These are phyloP conservation scores for Solanum corneliomulleri DNA, from an alignment of 257 asterid species.

Conservation along the genomic window DNA sequence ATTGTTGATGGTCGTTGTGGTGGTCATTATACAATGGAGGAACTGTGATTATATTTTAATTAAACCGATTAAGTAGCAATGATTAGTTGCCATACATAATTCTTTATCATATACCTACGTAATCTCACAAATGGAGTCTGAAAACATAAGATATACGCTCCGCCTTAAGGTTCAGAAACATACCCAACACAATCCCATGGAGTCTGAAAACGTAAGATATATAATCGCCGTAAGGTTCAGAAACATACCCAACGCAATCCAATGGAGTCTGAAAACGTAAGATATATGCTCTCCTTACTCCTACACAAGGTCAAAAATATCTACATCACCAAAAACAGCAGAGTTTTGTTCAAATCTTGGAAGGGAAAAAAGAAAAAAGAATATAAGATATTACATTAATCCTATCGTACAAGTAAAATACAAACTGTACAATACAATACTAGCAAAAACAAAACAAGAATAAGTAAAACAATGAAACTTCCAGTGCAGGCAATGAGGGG, in stretches of 20 bases:
- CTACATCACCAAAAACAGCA: neutral
- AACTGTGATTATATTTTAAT: neutral
- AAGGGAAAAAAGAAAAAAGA: neutral
- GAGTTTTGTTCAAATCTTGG: neutral
- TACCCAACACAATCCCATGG: too few relatives aligned
- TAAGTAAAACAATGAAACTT: neutral
- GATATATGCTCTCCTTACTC: neutral
- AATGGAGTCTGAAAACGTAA: neutral
- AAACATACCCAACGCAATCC: too few relatives aligned
- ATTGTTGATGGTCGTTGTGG: neutral
- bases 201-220: neutral
- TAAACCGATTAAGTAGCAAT: neutral
- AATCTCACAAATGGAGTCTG: too few relatives aligned
- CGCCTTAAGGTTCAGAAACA: too few relatives aligned
- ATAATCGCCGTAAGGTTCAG: too few relatives aligned
- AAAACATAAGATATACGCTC: too few relatives aligned
- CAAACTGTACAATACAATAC: neutral
- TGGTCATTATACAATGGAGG: neutral
- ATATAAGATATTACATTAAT: conserved; percentile 7
- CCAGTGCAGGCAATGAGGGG: neutral
- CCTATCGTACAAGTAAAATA: neutral
- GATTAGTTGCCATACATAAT: neutral
- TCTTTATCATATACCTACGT: neutral
- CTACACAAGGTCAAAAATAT: neutral
- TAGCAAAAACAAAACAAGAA: neutral